These are phyloP conservation scores for Paecilomyces sp. DNA, from an alignment of 2,329 filamentous ascomycete genomes.

Conservation along the genomic window DNA sequence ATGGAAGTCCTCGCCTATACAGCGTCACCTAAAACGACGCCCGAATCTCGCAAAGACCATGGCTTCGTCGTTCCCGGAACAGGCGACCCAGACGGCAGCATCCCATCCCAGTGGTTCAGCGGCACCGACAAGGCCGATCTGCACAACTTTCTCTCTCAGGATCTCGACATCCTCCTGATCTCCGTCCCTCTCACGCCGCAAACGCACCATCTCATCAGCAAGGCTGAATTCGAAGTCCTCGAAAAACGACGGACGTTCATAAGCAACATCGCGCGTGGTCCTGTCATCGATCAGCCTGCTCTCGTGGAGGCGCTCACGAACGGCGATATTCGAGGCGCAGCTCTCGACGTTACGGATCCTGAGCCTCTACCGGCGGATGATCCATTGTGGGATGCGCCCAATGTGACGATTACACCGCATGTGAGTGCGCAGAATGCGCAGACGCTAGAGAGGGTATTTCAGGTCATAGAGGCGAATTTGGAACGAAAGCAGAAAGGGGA, in stretches of 20 bases:
- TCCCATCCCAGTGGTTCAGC: slow-evolving; percentile 52
- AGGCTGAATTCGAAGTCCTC: slow-evolving; percentile 50
- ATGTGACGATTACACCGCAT: slow-evolving; percentile 64
- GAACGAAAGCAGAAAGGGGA: slow-evolving; percentile 45
- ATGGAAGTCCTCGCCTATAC: slow-evolving; percentile 72
- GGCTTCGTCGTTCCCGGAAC: slow-evolving; percentile 64
- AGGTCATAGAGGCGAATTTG: slow-evolving; percentile 54
- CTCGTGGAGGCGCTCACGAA: slow-evolving; percentile 55
- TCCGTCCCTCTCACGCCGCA: slow-evolving; percentile 50
- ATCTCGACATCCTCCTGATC: slow-evolving; percentile 52
- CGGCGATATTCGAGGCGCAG: slow-evolving; percentile 56
- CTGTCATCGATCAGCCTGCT: slow-evolving; percentile 54
- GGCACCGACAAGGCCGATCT: slow-evolving; percentile 46
- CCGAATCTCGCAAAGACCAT: slow-evolving; percentile 56
- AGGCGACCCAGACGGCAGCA: slow-evolving; percentile 49
- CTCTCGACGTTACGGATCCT: slow-evolving; percentile 71
- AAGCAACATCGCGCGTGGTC: slow-evolving; percentile 64
- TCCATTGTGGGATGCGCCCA: slow-evolving; percentile 62
- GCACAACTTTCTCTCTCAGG: slow-evolving; percentile 47
- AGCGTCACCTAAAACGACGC: slow-evolving; percentile 59
- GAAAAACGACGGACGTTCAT: slow-evolving; percentile 48
- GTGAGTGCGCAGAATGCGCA: slow-evolving; percentile 48
- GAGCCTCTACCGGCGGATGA: slow-evolving; percentile 65
- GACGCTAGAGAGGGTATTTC: slow-evolving; percentile 52
- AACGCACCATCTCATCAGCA: slow-evolving; percentile 50